phyloP scores from a whole-genome alignment of 140 eudicot species.

The Flaveria floridana region DNA sequence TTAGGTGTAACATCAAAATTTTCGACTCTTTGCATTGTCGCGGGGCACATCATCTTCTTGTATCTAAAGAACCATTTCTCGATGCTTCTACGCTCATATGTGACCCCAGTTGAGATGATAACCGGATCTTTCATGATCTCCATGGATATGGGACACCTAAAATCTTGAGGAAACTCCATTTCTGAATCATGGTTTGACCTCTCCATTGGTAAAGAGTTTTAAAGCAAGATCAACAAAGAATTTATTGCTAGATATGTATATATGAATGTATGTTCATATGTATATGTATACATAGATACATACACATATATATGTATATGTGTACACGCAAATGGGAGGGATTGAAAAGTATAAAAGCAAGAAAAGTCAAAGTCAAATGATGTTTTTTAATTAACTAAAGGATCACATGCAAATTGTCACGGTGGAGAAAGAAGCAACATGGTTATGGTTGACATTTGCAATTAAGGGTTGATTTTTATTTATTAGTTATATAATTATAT shows the following conservation, averaged over 20 bases:
- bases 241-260: constrained; percentile 14
- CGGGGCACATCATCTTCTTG: constrained; percentile 62
- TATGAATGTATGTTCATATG: constrained; percentile 13
- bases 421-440: constrained; percentile 24
- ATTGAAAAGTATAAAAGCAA: constrained; percentile 17
- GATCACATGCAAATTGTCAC: constrained; percentile 15
- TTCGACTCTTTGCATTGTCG: constrained; percentile 57
- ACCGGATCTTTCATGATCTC: constrained; percentile 78
- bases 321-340: constrained; percentile 15
- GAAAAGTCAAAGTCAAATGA: constrained; percentile 25
- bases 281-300: neutral
- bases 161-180: constrained; percentile 60
- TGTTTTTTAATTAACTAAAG: neutral
- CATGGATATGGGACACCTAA: constrained; percentile 77
- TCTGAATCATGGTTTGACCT: constrained; percentile 20
- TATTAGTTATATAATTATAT: neutral
- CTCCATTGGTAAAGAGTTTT: neutral
- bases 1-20: constrained; percentile 52
- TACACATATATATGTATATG: neutral
- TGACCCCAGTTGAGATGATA: constrained; percentile 65
- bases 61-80: constrained; percentile 57
- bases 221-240: neutral
- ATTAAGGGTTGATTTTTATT: neutral
- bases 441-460: constrained; percentile 16
- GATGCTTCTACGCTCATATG: constrained; percentile 58